These are phyloP conservation scores for Penicillium paxilli DNA, from an alignment of 495 filamentous ascomycete species.

Conservation along the genomic window DNA sequence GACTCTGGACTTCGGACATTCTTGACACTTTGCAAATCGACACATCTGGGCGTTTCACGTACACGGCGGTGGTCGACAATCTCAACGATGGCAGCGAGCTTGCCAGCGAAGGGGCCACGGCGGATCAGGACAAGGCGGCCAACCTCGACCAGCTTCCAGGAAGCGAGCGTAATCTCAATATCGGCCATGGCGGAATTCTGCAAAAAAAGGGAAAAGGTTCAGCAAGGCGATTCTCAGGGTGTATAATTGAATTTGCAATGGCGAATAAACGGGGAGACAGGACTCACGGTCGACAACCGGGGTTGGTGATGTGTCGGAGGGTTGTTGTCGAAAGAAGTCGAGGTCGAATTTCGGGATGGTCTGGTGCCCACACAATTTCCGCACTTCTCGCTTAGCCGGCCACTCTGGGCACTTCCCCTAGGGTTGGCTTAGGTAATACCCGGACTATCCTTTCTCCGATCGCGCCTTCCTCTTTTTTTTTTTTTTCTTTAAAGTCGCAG, in stretches of 20 bases:
- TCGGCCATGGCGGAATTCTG: slow-evolving; percentile 59
- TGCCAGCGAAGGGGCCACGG: slow-evolving; percentile 73
- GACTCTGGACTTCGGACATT: no score
- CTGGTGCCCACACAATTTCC: slow-evolving; percentile 36
- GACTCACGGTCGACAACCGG: slow-evolving; percentile 53
- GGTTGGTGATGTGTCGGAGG: slow-evolving; percentile 39
- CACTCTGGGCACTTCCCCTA: slow-evolving; percentile 33
- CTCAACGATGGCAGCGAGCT: slow-evolving; percentile 92
- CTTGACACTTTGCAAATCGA: no score
- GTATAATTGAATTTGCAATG: no score
- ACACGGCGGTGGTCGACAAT: slow-evolving; percentile 99
- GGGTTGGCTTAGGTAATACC: slow-evolving; percentile 34
- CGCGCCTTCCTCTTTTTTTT: slow-evolving; percentile 20
- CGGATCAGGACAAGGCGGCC: slow-evolving; percentile 90
- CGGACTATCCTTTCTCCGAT: slow-evolving; percentile 12
- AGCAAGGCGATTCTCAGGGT: slow-evolving; percentile 8
- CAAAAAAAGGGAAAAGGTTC: slow-evolving; percentile 10
- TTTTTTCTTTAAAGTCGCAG: slow-evolving; percentile 7
- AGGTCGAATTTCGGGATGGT: slow-evolving; percentile 45
- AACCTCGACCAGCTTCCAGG: slow-evolving; percentile 93
- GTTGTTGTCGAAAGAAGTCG: slow-evolving; percentile 49
- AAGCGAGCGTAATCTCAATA: slow-evolving; percentile 71
- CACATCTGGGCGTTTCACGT: slow-evolving; percentile 59
- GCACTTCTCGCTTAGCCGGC: slow-evolving; percentile 34
- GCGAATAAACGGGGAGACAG: no score